Evolutionary conservation across 306 rosid genomes (phyloP).

Genomic region (Acacia confusa): DNA sequence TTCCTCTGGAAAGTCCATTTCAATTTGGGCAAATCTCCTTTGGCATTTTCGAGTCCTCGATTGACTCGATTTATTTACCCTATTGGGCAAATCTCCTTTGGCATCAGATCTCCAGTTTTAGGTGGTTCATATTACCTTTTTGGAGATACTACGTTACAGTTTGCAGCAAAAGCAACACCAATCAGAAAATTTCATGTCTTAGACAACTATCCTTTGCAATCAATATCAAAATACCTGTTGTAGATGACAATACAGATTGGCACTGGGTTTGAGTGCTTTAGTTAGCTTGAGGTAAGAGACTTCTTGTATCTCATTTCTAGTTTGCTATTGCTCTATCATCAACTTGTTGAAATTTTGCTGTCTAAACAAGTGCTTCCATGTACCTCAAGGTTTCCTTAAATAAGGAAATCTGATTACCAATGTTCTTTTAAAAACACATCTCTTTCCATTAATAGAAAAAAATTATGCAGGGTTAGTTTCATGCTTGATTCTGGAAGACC

Average conservation of each 20-base stretch:
- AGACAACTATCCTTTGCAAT: constrained; percentile 34
- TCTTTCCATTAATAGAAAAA: not conserved
- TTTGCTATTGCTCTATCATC: constrained; percentile 24
- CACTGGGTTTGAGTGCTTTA: constrained; percentile 34
- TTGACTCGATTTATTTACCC: constrained; percentile 50
- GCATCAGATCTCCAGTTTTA: constrained; percentile 53
- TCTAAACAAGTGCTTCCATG: constrained; percentile 1
- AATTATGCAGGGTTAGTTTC: constrained; percentile 1
- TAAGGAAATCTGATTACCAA: constrained; percentile 4
- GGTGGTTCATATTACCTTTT: constrained; percentile 39
- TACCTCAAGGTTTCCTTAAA: constrained; percentile 19
- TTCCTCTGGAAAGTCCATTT: constrained; percentile 49
- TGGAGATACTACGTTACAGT: constrained; percentile 45
- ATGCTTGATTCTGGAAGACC: constrained; percentile 17
- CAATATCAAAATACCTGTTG: constrained; percentile 25
- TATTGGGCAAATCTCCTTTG: constrained; percentile 70
- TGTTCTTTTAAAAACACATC: not conserved
- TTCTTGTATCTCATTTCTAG: constrained; percentile 26
- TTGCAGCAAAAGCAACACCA: constrained; percentile 40
- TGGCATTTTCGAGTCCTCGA: constrained; percentile 71
- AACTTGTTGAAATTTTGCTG: constrained; percentile 17
- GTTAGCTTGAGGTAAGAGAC: constrained; percentile 44
- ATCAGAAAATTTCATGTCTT: constrained; percentile 31
- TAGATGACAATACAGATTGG: constrained; percentile 26
- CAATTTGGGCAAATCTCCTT: constrained; percentile 94